Base-by-base conservation (phyloP, 1,284 basidiomycete genomes). In the Earliella scabrosa region DNA sequence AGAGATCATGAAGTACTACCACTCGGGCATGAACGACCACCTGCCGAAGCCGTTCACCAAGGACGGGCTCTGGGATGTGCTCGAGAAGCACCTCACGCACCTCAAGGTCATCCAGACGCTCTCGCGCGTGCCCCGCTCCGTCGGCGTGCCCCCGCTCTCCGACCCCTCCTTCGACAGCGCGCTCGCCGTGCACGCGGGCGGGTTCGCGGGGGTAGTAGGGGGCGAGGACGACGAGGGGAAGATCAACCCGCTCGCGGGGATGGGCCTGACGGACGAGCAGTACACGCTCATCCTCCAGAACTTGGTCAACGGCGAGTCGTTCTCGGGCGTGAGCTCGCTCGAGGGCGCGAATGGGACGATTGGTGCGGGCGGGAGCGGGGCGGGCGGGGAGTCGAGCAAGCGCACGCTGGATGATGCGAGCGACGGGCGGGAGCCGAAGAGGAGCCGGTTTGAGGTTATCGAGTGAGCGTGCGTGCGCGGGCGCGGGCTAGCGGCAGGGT, bases 21-120 rank as follows among this genome's bases (percentile, higher is more conserved):
- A 88, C 9, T 87, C 86, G 39, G 90, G 94, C 21, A 98, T 98
- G 96, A 98, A 97, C 72, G 96, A 98, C 73, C 91, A 97, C 55
- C 77, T 98, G n/a, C 92, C 95, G 8, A 98, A 98, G 73, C 96
- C 96, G 1, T 98, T 98, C 75, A 97, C 93, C 14, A 95, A 95
- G 71, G 88, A 96, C 68, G 92, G 91, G 9, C 75, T 98, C 50
- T 76, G 97, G 50, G 88, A 90, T 60, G 95, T 98, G 86, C 87
- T 98, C 58, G 95, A 98, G 87, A 97, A 96, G 85, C 95, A 98
- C 69, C 78, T 98, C 34, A 89, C 90, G 75, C 95, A 98, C 69
- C 85, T 97, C 61, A 96, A 95, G 73, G 87, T 90, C 45, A 93
- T 96, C 63, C 91, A 95, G 73, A 84, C 90, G 68, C 85, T 94